Evolutionary conservation across 2,329 filamentous ascomycete species (phyloP).

Genomic region (Fonsecaea monophora): DNA sequence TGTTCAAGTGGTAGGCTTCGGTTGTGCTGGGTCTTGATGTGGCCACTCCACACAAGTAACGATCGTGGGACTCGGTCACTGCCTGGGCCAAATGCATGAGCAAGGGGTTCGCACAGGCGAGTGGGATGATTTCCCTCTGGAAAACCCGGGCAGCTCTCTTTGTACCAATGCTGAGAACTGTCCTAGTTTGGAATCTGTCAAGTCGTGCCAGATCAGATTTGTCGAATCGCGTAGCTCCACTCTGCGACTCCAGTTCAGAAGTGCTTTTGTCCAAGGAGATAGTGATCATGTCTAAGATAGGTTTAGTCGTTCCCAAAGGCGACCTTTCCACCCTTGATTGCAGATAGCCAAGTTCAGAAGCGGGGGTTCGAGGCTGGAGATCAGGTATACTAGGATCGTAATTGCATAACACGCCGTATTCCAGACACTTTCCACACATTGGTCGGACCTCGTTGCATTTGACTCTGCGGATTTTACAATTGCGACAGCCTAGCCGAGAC

Average conservation of each 20-base stretch:
- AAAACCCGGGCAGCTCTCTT: slow-evolving; percentile 17
- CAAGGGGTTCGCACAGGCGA: slow-evolving; percentile 50
- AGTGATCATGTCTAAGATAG: slow-evolving; percentile 21
- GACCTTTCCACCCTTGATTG: slow-evolving; percentile 12
- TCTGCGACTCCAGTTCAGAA: neutral
- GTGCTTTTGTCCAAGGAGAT: slow-evolving; percentile 8
- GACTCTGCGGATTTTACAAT: slow-evolving; percentile 60
- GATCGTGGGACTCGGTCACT: slow-evolving; percentile 62
- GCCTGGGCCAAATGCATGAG: slow-evolving; percentile 63
- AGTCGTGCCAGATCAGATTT: slow-evolving; percentile 23
- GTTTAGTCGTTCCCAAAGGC: slow-evolving; percentile 5
- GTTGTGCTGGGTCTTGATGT: slow-evolving; percentile 40
- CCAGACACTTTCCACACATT: slow-evolving; percentile 51
- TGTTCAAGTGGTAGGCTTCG: slow-evolving; percentile 56
- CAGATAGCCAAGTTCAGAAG: slow-evolving; percentile 23
- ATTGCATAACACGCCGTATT: slow-evolving; percentile 57
- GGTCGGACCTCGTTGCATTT: slow-evolving; percentile 60
- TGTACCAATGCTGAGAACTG: slow-evolving; percentile 33
- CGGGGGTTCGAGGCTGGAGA: slow-evolving; percentile 40
- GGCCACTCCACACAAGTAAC: slow-evolving; percentile 45
- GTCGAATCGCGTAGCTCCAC: slow-evolving; percentile 19
- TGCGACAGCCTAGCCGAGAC: slow-evolving; percentile 58
- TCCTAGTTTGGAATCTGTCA: slow-evolving; percentile 32
- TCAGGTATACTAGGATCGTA: slow-evolving; percentile 46
- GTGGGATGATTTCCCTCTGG: slow-evolving; percentile 27